Evolutionary conservation across 495 filamentous ascomycete species (phyloP).

Genomic region (Penicillium waksmanii): DNA sequence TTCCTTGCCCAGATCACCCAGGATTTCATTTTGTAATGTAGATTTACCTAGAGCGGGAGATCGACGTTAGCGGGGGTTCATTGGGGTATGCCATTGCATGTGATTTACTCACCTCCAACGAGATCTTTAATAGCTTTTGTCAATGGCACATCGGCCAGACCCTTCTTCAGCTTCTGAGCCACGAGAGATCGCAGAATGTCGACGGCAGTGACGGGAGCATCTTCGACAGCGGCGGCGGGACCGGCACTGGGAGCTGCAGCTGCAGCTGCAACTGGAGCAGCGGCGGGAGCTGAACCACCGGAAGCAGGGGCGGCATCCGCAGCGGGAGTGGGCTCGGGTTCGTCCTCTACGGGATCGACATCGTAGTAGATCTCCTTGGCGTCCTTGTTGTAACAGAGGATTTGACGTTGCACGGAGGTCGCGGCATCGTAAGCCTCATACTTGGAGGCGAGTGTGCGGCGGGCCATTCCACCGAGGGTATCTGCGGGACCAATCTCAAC

Average conservation of each 20-base stretch:
- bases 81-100: background rate
- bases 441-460: constrained; percentile 91
- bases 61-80: too few species aligned
- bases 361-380: constrained; percentile 99
- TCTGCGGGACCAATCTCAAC: constrained; percentile 98
- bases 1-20: constrained; percentile 95
- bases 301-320: constrained; percentile 36
- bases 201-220: constrained; percentile 82
- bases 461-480: constrained; percentile 98
- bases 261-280: constrained; percentile 60
- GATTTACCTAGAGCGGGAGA: constrained; percentile 71
- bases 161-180: constrained; percentile 99
- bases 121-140: constrained; percentile 99
- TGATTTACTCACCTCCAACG: constrained; percentile 77
- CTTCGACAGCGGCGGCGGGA: constrained; percentile 85
- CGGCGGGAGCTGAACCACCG: constrained; percentile 46
- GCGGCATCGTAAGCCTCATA: constrained; percentile 99
- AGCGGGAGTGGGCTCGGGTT: constrained; percentile 63
- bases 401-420: constrained; percentile 91
- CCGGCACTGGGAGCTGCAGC: constrained; percentile 72
- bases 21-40: constrained; percentile 95
- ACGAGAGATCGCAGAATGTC: constrained; percentile 90
- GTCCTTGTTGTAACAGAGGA: constrained; percentile 99
- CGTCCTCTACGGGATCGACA: constrained; percentile 92
- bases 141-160: constrained; percentile 82